Percentiles rank a stretch among this genome's conserved stretches.
These are phyloP conservation scores for Lactuca saligna DNA, from an alignment of 129 eudicot genomes.

Conservation along the genomic window DNA sequence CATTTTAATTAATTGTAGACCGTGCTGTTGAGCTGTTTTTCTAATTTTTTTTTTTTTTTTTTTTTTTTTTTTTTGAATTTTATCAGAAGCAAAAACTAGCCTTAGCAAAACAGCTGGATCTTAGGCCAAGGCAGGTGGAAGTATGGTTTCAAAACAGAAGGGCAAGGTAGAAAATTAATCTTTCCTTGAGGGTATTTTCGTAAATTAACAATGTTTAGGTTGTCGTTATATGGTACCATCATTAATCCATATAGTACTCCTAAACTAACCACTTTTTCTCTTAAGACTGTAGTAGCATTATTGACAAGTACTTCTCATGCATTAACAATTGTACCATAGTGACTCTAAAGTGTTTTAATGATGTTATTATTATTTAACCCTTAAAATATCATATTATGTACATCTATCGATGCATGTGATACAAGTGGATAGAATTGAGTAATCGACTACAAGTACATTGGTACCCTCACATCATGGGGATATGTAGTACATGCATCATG, in stretches of 20 bases:
- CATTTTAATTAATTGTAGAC: background rate
- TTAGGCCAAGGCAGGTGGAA: constrained; percentile 93
- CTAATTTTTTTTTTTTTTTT: constrained; percentile 14
- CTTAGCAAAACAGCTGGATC: constrained; percentile 80
- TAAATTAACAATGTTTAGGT: constrained; percentile 27
- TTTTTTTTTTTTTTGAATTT: constrained; percentile 16
- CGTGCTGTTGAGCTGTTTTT: constrained; percentile 6
- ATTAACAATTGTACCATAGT: constrained; percentile 25
- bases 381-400: constrained; percentile 17
- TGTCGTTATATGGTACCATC: constrained; percentile 24
- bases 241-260: constrained; percentile 31
- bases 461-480: constrained; percentile 33
- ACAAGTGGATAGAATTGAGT: constrained; percentile 32
- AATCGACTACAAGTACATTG: constrained; percentile 27
- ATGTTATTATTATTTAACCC: background rate
- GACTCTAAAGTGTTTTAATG: background rate
- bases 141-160: constrained; percentile 98
- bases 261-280: constrained; percentile 12
- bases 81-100: constrained; percentile 76
- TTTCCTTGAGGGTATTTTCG: constrained; percentile 29
- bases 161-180: constrained; percentile 64
- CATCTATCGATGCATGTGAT: constrained; percentile 16
- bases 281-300: constrained; percentile 33
- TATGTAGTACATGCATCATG: constrained; percentile 34
- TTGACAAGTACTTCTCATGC: constrained; percentile 16